These are phyloP conservation scores for Aspergillus bertholletiae DNA, from an alignment of 495 filamentous ascomycete species.

Conservation along the genomic window DNA sequence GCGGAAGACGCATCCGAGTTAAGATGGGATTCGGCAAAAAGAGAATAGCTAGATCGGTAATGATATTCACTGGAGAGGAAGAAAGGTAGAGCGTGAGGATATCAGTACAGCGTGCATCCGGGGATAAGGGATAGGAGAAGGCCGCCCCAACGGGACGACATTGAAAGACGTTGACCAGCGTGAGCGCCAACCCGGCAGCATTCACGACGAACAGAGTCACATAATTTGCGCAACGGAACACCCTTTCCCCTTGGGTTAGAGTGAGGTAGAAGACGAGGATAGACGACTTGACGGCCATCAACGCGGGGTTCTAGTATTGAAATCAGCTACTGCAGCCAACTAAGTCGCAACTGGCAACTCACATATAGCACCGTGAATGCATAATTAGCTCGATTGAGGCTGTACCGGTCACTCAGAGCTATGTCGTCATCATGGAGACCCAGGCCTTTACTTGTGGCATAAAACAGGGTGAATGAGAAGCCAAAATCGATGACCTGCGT, in stretches of 20 bases:
- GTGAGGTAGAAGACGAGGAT: constrained; percentile 86
- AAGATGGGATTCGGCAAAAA: constrained; percentile 85
- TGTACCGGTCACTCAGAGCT: constrained; percentile 32
- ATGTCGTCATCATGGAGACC: constrained; percentile 73
- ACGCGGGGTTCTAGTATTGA: constrained; percentile 77
- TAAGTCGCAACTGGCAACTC: constrained; percentile 24
- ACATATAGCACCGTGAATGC: constrained; percentile 82
- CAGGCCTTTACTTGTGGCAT: constrained; percentile 65
- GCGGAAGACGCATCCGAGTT: constrained; percentile 77
- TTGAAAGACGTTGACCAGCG: constrained; percentile 84
- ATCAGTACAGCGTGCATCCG: constrained; percentile 58
- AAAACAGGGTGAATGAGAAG: constrained; percentile 72
- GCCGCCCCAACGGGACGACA: constrained; percentile 70
- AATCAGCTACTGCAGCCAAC: neutral
- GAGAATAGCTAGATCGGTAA: constrained; percentile 79
- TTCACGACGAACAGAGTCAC: constrained; percentile 71
- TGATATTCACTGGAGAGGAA: constrained; percentile 78
- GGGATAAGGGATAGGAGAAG: constrained; percentile 45
- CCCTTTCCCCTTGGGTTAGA: constrained; percentile 68
- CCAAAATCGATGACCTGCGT: constrained; percentile 65
- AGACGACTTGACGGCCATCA: constrained; percentile 77
- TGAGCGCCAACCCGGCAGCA: constrained; percentile 70
- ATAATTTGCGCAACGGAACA: constrained; percentile 69
- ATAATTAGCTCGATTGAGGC: constrained; percentile 69
- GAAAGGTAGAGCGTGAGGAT: constrained; percentile 80